phyloP scores from a whole-genome alignment of 1,139 yeast genomes.

The Magnusiomyces fungicola region DNA sequence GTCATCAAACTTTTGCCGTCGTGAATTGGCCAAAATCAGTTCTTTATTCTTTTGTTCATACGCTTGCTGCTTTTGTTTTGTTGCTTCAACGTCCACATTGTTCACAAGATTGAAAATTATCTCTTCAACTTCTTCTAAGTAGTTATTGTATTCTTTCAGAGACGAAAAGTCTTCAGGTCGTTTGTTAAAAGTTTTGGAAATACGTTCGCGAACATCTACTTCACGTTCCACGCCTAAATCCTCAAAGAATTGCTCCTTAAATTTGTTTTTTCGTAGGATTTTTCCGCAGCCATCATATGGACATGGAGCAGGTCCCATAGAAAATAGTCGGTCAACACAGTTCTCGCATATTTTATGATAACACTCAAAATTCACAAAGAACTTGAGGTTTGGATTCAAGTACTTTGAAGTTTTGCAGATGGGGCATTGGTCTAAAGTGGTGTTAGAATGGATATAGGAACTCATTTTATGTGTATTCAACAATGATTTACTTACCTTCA shows the following conservation, averaged over 20 bases:
- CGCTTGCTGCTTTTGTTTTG: constrained; percentile 58
- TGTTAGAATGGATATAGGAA: too few species aligned
- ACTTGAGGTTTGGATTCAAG: constrained; percentile 86
- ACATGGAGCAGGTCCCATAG: constrained; percentile 94
- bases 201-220: constrained; percentile 80
- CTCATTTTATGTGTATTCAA: too few species aligned
- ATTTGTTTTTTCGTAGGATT: constrained; percentile 77
- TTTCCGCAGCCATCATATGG: constrained; percentile 91
- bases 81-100: constrained; percentile 60
- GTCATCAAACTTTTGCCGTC: constrained; percentile 59
- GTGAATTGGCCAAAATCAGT: constrained; percentile 67
- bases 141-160: constrained; percentile 58
- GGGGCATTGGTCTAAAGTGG: constrained; percentile 73
- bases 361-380: constrained; percentile 92
- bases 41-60: constrained; percentile 75
- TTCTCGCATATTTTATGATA: constrained; percentile 96
- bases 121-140: constrained; percentile 77
- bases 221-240: constrained; percentile 86
- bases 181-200: constrained; percentile 70
- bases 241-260: constrained; percentile 87
- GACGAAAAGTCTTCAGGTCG: constrained; percentile 64
- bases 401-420: constrained; percentile 94
- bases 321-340: constrained; percentile 89
- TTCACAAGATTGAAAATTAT: constrained; percentile 70
- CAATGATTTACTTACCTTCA: too few species aligned